Percentiles rank a stretch among this genome's conserved stretches.
phyloP scores from a whole-genome alignment of 805 yeast species.

The Suhomyces tanzawaensis region DNA sequence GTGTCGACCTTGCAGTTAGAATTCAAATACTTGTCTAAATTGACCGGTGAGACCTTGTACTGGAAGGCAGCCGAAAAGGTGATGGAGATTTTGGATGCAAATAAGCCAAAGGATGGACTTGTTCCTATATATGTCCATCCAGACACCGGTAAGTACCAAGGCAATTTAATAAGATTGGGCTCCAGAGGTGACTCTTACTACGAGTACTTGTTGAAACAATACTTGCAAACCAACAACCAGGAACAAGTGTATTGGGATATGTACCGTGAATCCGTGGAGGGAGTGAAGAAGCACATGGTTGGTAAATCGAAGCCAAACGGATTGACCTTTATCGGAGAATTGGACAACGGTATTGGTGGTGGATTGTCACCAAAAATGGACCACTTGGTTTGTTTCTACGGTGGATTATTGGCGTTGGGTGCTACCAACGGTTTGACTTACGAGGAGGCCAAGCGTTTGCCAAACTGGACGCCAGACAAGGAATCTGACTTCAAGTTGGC shows the following conservation, averaged over 20 bases:
- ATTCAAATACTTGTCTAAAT: conserved; percentile 72
- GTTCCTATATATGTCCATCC: conserved; percentile 82
- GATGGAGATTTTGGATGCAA: conserved; percentile 65
- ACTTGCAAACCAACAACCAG: conserved; percentile 66
- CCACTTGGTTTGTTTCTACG: conserved; percentile 87
- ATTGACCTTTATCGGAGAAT: conserved; percentile 73
- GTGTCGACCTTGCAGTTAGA: conserved; percentile 85
- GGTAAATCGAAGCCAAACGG: conserved; percentile 59
- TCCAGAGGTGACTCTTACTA: conserved; percentile 93
- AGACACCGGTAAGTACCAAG: conserved; percentile 66
- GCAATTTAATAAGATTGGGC: conserved; percentile 71
- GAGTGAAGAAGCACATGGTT: conserved; percentile 68
- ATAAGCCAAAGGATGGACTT: conserved; percentile 67
- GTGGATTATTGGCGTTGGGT: conserved; percentile 85
- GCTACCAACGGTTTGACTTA: conserved; percentile 74
- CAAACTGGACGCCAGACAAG: conserved; percentile 56
- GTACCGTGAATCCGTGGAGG: conserved; percentile 75
- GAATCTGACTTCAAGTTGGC: conserved; percentile 69
- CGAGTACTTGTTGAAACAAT: conserved; percentile 84
- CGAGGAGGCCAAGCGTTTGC: conserved; percentile 50
- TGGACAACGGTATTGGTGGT: conserved; percentile 64
- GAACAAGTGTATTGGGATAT: conserved; percentile 63
- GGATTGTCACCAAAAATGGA: conserved; percentile 76
- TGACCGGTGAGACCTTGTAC: conserved; percentile 75
- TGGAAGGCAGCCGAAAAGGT: conserved; percentile 80